Percentiles rank a stretch among this genome's conserved stretches.
Evolutionary conservation across 371 early-diverging fungal genomes (phyloP).

Genomic region (Mucor ambiguus): DNA sequence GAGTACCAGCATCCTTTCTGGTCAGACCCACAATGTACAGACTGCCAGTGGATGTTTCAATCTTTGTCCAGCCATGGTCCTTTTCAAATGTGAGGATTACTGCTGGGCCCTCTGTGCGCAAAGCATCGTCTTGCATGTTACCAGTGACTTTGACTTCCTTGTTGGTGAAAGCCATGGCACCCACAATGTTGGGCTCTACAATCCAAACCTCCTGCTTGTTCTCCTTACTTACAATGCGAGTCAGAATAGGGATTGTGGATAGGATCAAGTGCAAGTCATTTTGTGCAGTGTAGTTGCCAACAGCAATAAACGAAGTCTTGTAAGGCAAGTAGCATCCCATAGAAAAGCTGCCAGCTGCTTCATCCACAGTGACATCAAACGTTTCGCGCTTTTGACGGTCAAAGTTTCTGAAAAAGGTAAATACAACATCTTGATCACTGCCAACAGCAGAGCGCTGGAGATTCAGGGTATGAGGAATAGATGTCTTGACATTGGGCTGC

Average conservation of each 20-base stretch:
- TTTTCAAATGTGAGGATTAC: conserved; percentile 54
- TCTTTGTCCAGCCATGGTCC: conserved; percentile 51
- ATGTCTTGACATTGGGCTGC: conserved; percentile 39
- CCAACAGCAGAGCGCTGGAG: conserved; percentile 48
- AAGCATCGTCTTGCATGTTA: conserved; percentile 43
- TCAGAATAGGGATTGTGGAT: conserved; percentile 68
- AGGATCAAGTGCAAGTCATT: conserved; percentile 62
- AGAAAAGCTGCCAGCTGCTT: conserved; percentile 23
- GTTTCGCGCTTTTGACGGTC: conserved; percentile 41
- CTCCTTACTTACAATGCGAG: conserved; percentile 37
- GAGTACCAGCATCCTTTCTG: conserved; percentile 51
- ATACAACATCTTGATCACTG: conserved; percentile 44
- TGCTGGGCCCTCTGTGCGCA: conserved; percentile 36
- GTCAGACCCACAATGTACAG: conserved; percentile 51
- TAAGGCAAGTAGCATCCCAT: conserved; percentile 60
- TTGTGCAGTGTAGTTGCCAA: conserved; percentile 65
- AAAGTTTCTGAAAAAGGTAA: conserved; percentile 79
- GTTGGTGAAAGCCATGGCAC: conserved; percentile 65
- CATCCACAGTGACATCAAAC: conserved; percentile 50
- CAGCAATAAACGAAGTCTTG: conserved; percentile 67
- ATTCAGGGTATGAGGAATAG: conserved; percentile 52
- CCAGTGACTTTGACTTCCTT: conserved; percentile 42
- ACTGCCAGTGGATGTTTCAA: conserved; percentile 36
- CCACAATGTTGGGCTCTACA: conserved; percentile 58
- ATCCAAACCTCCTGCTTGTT: conserved; percentile 69